Percentiles rank a stretch among this genome's conserved stretches.
phyloP scores from a whole-genome alignment of 345 rosid species.

The Syzygium aromaticum region DNA sequence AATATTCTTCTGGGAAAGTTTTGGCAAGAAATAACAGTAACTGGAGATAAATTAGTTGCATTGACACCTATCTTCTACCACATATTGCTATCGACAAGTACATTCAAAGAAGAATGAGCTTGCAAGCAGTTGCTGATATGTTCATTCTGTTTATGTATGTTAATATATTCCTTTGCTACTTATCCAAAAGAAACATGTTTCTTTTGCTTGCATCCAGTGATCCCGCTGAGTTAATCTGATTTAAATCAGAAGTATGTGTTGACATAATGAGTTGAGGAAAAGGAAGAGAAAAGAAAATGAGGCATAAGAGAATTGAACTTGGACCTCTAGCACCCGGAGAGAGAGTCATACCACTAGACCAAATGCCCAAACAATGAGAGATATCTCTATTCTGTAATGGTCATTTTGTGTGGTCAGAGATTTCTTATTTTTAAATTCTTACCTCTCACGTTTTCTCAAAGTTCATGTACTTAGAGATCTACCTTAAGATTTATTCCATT shows the following conservation, averaged over 20 bases:
- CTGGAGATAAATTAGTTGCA: not conserved
- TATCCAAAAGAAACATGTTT: not conserved
- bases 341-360: constrained; percentile 63
- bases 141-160: not conserved
- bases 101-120: not conserved
- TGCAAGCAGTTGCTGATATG: not conserved
- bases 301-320: not conserved
- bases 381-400: not conserved
- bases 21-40: not conserved
- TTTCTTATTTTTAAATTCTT: not conserved
- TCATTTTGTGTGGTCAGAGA: not conserved
- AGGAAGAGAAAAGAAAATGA: not conserved
- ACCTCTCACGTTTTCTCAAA: not conserved
- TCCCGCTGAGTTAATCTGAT: not conserved
- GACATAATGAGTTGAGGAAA: not conserved
- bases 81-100: not conserved
- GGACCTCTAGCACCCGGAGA: constrained; percentile 88
- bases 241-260: not conserved
- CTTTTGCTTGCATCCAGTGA: not conserved
- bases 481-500: not conserved
- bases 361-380: not conserved
- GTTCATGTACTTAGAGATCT: not conserved
- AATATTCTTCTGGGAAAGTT: not conserved
- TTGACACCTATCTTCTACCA: not conserved
- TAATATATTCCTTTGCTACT: not conserved